Percentiles rank a stretch among this genome's conserved stretches.
Conservation (phyloP, 2,329 filamentous ascomycete species). For the Colletotrichum zoysiae region DNA sequence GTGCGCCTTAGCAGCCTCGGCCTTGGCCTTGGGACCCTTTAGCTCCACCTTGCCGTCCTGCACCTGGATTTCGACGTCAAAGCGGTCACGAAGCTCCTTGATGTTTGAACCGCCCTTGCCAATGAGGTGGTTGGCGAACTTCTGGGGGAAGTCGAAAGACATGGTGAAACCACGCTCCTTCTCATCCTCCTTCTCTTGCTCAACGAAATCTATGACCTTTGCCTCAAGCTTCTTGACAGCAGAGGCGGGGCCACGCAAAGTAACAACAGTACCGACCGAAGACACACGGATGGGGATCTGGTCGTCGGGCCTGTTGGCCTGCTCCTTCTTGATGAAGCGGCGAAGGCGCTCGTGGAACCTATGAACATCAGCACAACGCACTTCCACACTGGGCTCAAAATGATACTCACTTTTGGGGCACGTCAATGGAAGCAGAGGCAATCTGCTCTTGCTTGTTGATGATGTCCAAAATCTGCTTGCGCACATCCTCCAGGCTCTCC, state of each 20-base stretch:
- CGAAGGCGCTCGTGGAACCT: conserved; percentile 73
- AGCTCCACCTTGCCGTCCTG: conserved; percentile 95
- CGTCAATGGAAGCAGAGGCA: conserved; percentile 64
- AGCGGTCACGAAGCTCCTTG: conserved; percentile 73
- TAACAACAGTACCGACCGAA: conserved; percentile 71
- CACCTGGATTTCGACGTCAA: conserved; percentile 84
- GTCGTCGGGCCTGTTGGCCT: conserved; percentile 66
- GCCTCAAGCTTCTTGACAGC: conserved; percentile 78
- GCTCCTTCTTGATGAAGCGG: conserved; percentile 74
- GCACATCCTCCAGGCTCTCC: conserved; percentile 67
- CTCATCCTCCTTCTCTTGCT: conserved; percentile 91
- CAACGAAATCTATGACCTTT: conserved; percentile 83
- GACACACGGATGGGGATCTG: conserved; percentile 72
- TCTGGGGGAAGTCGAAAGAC: conserved; percentile 93
- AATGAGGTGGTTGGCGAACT: conserved; percentile 88
- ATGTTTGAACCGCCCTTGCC: conserved; percentile 77
- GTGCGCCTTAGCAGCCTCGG: conserved; percentile 85
- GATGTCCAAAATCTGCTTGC: conserved; percentile 68
- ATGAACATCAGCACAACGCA: conserved; percentile 46
- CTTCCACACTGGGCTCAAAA: too few relatives aligned
- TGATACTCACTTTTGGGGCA: conserved; percentile 65
- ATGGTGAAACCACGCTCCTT: conserved; percentile 90
- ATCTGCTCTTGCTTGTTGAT: conserved; percentile 71
- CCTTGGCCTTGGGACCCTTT: conserved; percentile 95
- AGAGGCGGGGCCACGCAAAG: conserved; percentile 81